Evolutionary conservation across 2,329 filamentous ascomycete genomes (phyloP).

Genomic region (Corinectria fuckeliana): DNA sequence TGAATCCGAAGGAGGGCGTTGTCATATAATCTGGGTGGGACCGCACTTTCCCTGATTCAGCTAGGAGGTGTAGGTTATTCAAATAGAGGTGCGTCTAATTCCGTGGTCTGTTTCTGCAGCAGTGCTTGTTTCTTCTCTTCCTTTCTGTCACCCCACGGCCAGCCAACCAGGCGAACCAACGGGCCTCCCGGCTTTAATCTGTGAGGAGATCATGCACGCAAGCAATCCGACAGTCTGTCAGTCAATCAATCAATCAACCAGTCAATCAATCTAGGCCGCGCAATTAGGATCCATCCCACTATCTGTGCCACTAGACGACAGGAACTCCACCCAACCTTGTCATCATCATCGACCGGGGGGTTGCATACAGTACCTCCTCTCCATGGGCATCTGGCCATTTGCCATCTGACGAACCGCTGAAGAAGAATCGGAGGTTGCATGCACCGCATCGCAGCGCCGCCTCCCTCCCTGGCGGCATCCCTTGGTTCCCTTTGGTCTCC

Average conservation of each 20-base stretch:
- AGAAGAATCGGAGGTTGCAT: conserved; percentile 2
- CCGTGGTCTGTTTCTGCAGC: not conserved
- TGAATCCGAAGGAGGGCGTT: too few relatives aligned
- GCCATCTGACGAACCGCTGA: not conserved
- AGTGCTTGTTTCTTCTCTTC: not conserved
- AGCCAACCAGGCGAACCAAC: conserved; percentile 7
- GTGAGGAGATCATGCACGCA: not conserved
- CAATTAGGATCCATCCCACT: conserved; percentile 8
- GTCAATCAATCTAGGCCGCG: not conserved
- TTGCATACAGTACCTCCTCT: too few relatives aligned
- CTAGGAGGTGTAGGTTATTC: too few relatives aligned
- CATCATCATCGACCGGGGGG: not conserved
- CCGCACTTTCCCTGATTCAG: not conserved
- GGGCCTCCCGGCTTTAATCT: not conserved
- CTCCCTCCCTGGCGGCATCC: conserved; percentile 2
- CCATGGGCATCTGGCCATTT: too few relatives aligned
- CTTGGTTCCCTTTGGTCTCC: not conserved
- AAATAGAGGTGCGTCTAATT: too few relatives aligned
- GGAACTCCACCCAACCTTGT: not conserved
- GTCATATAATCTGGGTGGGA: too few relatives aligned
- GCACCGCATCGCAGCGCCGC: conserved; percentile 11
- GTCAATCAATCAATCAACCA: too few relatives aligned
- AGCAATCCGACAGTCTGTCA: not conserved
- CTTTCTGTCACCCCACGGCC: not conserved
- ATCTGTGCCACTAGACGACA: conserved; percentile 1